Base-by-base conservation (phyloP, 2,329 filamentous ascomycete species). In the Domatiomyces catenatus region DNA sequence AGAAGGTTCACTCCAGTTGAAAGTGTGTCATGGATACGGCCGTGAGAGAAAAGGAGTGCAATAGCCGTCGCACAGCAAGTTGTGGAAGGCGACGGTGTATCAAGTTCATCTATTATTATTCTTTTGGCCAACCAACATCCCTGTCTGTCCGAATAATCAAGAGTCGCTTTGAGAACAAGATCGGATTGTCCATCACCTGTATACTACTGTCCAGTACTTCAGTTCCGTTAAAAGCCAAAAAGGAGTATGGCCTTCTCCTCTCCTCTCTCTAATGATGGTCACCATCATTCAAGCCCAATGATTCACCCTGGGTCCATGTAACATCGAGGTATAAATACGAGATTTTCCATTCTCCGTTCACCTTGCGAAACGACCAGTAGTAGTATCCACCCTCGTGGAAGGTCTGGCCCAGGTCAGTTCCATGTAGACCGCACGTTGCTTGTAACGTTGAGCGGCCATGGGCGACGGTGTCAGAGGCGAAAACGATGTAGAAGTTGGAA, bases 371-470 rank as follows among this genome's bases (percentile, higher is more conserved):
- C 28, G 32, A 48, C 52, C 52, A 54, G 47, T 52, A 54, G 42
- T 54, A 54, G 48, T 52, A 54, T 22, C 52, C 52, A 15, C 52
- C 52, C 50, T 54, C 52, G 18, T 46, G 45, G 32, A 54, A 54
- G 19, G 39, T 50, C 26, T 50, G 26, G 18, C 51, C 46, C 24
- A 54, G 42, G 39, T 54, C 48, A 32, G 46, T 28, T 15, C 15
- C 17, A 46, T 54, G 43, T 10, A 36, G 50, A 42, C 52, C 52
- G 44, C 52, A 52, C 28, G 52, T 28, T 26, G 48, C 52, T 24
- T 48, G 46, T 8, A 54, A 43, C 20, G 45, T 42, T 8, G 52
- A 47, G 39, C 52, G 50, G 17, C 42, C 52, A 28, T 54, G 43
- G 10, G 52, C 50, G 8, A 48, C 26, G 19, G 18, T 50, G 3